Conservation (phyloP, 2,329 filamentous ascomycete species). For the Penicillium sp. region DNA sequence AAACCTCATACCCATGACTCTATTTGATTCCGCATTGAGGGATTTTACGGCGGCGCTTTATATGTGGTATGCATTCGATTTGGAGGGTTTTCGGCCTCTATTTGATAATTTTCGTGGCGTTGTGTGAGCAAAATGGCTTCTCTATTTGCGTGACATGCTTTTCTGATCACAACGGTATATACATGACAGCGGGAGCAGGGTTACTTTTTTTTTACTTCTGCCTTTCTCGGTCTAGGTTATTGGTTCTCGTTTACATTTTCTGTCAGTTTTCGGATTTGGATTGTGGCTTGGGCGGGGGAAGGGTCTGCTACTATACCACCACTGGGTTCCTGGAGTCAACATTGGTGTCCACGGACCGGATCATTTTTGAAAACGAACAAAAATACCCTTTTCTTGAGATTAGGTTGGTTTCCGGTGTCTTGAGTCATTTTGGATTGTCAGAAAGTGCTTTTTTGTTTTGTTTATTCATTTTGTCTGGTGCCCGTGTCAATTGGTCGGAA, state of each 20-base stretch:
- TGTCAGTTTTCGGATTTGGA: conserved; percentile 14
- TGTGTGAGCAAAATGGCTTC: conserved; percentile 17
- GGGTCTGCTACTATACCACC: conserved; percentile 22
- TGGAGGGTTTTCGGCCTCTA: conserved; percentile 8
- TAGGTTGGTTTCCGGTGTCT: not conserved
- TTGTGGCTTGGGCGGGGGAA: conserved; percentile 28
- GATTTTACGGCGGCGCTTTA: not conserved
- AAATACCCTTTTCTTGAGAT: not conserved
- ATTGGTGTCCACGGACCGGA: conserved; percentile 5
- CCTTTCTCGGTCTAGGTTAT: conserved; percentile 2
- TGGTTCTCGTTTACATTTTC: conserved; percentile 1
- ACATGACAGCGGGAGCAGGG: conserved; percentile 15
- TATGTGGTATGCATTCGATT: conserved; percentile 19
- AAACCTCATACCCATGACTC: not conserved
- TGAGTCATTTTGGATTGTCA: not conserved
- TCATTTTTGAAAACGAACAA: not conserved
- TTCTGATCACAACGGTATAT: conserved; percentile 33
- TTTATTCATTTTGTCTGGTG: not conserved
- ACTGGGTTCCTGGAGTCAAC: conserved; percentile 29
- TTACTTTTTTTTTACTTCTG: not conserved
- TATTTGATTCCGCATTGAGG: not conserved
- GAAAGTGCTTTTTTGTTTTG: not conserved
- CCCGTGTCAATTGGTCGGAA: conserved; percentile 1
- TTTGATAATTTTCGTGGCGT: conserved; percentile 25
- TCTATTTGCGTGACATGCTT: conserved; percentile 1